Base-by-base conservation (phyloP, 768 basidiomycete species). In the Lactarius psammicola region DNA sequence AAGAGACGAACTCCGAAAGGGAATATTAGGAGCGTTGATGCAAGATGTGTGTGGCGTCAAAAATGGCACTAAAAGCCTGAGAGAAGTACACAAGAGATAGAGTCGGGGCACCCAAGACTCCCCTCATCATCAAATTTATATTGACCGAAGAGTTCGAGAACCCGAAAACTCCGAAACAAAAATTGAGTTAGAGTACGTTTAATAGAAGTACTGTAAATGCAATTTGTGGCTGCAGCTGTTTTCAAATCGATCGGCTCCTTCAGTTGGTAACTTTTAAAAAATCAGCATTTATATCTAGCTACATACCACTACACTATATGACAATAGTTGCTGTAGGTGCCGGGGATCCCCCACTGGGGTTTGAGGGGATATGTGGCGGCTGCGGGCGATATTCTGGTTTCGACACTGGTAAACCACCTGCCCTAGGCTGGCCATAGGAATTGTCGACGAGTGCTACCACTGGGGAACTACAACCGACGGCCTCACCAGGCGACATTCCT, bases 281-380 rank as follows among this genome's bases (percentile, higher is more conserved):
- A 17, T 38, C 13, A 17, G 36, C 36, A 5, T 38, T 17, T 38
- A 17, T 38, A 38, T 15, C 34, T 13, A 3, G 31, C 34, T 5
- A 34, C 33, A 34, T 34, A 13, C 34, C 0, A 36, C 34, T 10
- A 13, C 11, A 13, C 11, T 36, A 36, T 13, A 13, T 36, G 34
- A n/a, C n/a, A n/a, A n/a, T n/a, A n/a, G n/a, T n/a, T n/a, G 33
- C 33, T 34, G 33, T 34, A 34, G 34, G 34, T 36, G 34, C 11
- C 10, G 34, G 9, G 11, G 34, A 36, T 13, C 3, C 34, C 34
- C 34, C 34, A 36, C 11, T 36, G 34, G 34, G 42, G 20, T 42
- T n/a, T 9, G 30, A 23, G 17, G 30, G 57, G 33, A 64, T 59
- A 54, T 54, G 57, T 40, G 15, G 38, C 53, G 4, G 28, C 63